Evolutionary conservation across 148 eudicot species (phyloP), one percentile per base, ranked within the genome.

Genomic region (Arctostaphylos glauca): DNA sequence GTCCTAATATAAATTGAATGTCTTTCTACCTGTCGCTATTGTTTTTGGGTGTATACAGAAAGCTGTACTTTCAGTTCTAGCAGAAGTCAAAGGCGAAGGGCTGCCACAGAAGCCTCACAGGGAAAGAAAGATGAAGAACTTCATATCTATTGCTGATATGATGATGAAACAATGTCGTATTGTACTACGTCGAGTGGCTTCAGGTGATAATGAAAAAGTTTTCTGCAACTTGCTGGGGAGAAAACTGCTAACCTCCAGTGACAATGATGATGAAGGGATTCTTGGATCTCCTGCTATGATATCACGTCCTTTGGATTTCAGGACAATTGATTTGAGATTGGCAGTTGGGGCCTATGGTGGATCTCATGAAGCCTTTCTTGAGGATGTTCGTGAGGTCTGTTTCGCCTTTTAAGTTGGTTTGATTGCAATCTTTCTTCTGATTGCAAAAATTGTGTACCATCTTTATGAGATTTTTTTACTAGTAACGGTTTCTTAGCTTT

Each of bases 281-380:
- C 92, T 91, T 78, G 92, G 92, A 71, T 85, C 90, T 75, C 92
- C 92, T 55, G 91, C 89, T 72, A 84, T 87, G 91, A 90, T 89
- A 71, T 86, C 97, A 68, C 91, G 93, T 41, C 89, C 92, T 53
- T 64, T 92, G 76, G 94, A 92, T 85, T 90, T 89, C 72, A 86
- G 94, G 83, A 92, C 93, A 6, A 92, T 93, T 77, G 93, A 92
- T 83, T 81, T 91, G 82, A 90, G 91, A 88, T 85, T 93, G 92
- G 94, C 94, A 31, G 86, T 83, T 83, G 97, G 93, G 55, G 90
- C 90, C 47, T 92, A 93, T 82, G 86, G 83, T 80, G 91, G 94
- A 59, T 93, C 91, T 46, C 93, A 89, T 84, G 91, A 90, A 90
- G 86, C 93, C 59, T 93, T 93, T 82, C 86, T 86, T 72, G 97